Conservation (phyloP, 352 stramenopile genomes). For the Globisporangium splendens region DNA sequence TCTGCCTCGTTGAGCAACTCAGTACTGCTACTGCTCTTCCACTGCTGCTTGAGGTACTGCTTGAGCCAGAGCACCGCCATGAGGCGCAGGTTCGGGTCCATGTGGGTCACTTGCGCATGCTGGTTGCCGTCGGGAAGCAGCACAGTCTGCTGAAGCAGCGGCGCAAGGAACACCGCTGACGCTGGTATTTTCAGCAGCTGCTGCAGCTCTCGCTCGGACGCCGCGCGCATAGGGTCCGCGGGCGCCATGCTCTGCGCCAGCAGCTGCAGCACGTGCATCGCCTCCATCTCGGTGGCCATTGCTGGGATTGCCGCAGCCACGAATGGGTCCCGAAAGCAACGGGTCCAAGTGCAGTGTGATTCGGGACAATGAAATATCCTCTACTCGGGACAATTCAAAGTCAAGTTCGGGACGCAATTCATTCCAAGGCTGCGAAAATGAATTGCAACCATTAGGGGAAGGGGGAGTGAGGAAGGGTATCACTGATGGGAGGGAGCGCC, state of each 20-base stretch:
- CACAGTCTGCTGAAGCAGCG: conserved; percentile 46
- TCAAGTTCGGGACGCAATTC: not conserved
- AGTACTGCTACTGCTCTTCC: conserved; percentile 18
- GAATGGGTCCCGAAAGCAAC: not conserved
- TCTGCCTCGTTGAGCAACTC: conserved; percentile 38
- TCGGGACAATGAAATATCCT: too few species aligned
- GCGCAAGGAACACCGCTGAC: conserved; percentile 31
- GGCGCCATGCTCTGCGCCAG: conserved; percentile 43
- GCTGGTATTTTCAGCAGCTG: conserved; percentile 36
- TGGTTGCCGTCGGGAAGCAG: conserved; percentile 31
- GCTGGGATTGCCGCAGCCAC: not conserved
- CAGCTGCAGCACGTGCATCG: conserved; percentile 43
- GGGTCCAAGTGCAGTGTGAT: not conserved
- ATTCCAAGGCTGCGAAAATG: not conserved
- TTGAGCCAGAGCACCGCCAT: conserved; percentile 79
- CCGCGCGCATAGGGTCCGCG: conserved; percentile 30
- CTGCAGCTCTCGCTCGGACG: conserved; percentile 56
- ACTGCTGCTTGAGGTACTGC: conserved; percentile 57
- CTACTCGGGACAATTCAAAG: conserved; percentile 7
- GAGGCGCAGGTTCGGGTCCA: conserved; percentile 56
- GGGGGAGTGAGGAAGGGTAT: too few species aligned
- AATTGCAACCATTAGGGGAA: not conserved
- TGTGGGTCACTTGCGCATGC: conserved; percentile 16
- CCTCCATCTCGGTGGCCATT: conserved; percentile 17
- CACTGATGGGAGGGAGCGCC: not conserved